Base-by-base conservation (phyloP, 306 rosid species). In the Senna tora region DNA sequence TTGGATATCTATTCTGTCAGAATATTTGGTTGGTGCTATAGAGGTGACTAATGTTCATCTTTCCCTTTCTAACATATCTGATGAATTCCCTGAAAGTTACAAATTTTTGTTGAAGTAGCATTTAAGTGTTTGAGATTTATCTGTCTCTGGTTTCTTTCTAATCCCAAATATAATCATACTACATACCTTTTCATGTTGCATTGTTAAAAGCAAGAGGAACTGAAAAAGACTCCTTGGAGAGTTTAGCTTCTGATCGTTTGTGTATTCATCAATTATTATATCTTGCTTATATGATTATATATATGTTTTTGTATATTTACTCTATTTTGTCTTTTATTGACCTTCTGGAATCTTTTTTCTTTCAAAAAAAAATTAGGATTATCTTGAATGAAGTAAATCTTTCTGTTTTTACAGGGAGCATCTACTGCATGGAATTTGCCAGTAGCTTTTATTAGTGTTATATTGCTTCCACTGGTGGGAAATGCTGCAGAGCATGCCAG, bases 401-500 rank as follows among this genome's bases (percentile, higher is more conserved):
- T 69, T 50, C 38, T 76, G 70, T 16, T 69, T 63, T 71, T 69
- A 21, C 88, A 87, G 96, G 93, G 91, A 71, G 93, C 96, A 68
- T 89, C 97, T 45, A 32, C 49, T 38, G 65, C 86, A 41, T 81
- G 88, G 86, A 82, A 83, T 21, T 75, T 89, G 60, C 91, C 96
- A 6, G 65, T 92, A 39, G 20, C 96, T 42, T 92, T 89, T 78
- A 92, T 92, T 49, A 87, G 96, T 64, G 96, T 92, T 52, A 78
- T 92, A 75, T 75, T 92, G 85, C 97, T 92, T 67, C 97, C 97
- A 13, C 74, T 92, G 42, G 96, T 86, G 80, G 93, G 91, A 60
- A 89, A 92, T 81, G 97, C 97, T 53, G 96, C 96, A 9, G 97
- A 92, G 80, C 97, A 92, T 84, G 97, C 96, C 61, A 87, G 93